phyloP scores from a whole-genome alignment of 768 basidiomycete species.

The Tricholoma sp. region DNA sequence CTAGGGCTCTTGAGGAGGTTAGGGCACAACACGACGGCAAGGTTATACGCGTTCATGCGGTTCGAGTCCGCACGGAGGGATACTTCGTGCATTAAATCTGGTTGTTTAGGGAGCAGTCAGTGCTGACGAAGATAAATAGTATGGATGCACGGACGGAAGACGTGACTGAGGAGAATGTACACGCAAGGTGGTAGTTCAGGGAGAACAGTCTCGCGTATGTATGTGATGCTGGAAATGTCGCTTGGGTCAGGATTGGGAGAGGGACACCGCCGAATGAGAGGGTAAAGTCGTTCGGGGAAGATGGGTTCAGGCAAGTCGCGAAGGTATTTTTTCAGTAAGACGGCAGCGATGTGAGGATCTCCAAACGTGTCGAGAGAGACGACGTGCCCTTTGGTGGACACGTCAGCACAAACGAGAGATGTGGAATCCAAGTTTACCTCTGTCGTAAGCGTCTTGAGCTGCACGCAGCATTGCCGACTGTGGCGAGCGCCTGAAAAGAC shows the following conservation, averaged over 20 bases:
- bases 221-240: conserved; percentile 55
- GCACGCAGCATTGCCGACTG: conserved; percentile 63
- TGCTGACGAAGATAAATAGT: background rate
- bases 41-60: conserved; percentile 80
- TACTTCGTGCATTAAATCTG: conserved; percentile 79
- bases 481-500: conserved; percentile 81
- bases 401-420: conserved; percentile 1
- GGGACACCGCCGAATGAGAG: conserved; percentile 65
- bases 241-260: conserved; percentile 41
- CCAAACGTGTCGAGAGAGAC: conserved; percentile 72
- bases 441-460: conserved; percentile 80
- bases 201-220: conserved; percentile 66
- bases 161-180: conserved; percentile 67
- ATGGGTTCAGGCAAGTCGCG: conserved; percentile 75
- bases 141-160: conserved; percentile 47
- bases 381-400: conserved; percentile 52
- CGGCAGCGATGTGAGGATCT: conserved; percentile 79
- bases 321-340: conserved; percentile 81
- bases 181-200: conserved; percentile 65
- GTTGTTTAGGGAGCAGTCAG: conserved; percentile 10
- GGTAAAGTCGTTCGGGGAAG: conserved; percentile 70
- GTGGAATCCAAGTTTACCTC: conserved; percentile 41
- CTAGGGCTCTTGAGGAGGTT: conserved; percentile 72
- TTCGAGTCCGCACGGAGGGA: conserved; percentile 63
- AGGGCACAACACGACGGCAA: conserved; percentile 73